phyloP scores from a whole-genome alignment of 139 green algal species.

The Raphidocelis subcapitata region DNA sequence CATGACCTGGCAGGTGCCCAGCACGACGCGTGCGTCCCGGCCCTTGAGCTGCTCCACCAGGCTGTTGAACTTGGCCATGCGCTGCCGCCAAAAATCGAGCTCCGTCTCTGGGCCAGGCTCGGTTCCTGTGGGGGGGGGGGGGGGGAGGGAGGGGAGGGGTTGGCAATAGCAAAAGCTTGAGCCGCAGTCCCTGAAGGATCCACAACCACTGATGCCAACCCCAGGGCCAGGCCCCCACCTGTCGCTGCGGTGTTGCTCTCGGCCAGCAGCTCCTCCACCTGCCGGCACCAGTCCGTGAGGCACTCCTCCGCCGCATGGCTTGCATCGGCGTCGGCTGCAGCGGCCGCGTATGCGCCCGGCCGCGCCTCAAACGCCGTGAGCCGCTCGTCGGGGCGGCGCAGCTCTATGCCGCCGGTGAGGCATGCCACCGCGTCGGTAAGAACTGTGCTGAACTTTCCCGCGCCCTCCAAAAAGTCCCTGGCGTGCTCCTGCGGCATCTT shows the following conservation, averaged over 20 bases:
- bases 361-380: conserved; percentile 63
- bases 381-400: conserved; percentile 64
- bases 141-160: too few relatives aligned
- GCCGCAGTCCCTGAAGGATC: too few relatives aligned
- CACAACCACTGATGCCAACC: background rate
- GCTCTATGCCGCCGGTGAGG: conserved; percentile 65
- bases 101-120: conserved; percentile 83
- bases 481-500: conserved; percentile 54
- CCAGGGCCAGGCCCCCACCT: too few relatives aligned
- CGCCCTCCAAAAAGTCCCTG: conserved; percentile 52
- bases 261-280: conserved; percentile 39
- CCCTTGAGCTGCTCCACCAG: conserved; percentile 85
- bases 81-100: conserved; percentile 83
- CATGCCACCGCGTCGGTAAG: conserved; percentile 70
- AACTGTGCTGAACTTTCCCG: conserved; percentile 62
- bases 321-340: conserved; percentile 44
- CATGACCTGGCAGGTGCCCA: conserved; percentile 64
- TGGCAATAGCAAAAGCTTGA: too few relatives aligned
- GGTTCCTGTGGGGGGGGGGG: conserved; percentile 30
- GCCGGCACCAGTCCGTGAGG: conserved; percentile 70
- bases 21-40: conserved; percentile 71
- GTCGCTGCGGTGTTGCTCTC: background rate
- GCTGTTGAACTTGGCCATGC: conserved; percentile 80
- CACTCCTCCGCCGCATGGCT: conserved; percentile 48
- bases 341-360: conserved; percentile 50